Evolutionary conservation across 345 rosid genomes (phyloP).

Genomic region (Dovyalis caffra): DNA sequence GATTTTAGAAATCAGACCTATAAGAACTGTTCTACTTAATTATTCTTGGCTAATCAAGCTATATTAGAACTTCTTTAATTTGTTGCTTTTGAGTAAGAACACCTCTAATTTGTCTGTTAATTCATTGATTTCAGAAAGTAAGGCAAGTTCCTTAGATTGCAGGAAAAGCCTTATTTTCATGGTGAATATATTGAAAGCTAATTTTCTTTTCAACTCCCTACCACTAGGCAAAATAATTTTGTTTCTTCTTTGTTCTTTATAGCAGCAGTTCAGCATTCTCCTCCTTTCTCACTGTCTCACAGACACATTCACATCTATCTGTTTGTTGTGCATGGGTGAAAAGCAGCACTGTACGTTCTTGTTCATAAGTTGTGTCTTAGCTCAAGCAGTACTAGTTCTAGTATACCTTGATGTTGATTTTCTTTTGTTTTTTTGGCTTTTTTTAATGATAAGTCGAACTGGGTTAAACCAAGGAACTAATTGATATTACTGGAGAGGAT

Average conservation of each 20-base stretch:
- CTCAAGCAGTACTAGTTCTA: neutral
- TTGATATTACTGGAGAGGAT: too few relatives aligned
- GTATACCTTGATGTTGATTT: neutral
- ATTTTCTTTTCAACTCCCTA: neutral
- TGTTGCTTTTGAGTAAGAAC: neutral
- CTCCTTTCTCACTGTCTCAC: neutral
- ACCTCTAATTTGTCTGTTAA: neutral
- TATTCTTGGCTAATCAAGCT: neutral
- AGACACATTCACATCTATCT: neutral
- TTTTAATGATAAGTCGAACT: too few relatives aligned
- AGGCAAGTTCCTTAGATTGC: neutral
- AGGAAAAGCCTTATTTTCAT: neutral
- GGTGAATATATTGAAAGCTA: neutral
- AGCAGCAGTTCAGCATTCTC: neutral
- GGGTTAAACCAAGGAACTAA: too few relatives aligned
- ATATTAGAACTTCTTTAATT: neutral
- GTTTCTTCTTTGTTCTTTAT: neutral
- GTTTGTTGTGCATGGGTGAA: neutral
- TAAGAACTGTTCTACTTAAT: neutral
- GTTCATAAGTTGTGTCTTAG: neutral
- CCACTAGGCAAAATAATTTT: neutral
- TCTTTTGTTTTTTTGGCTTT: too few relatives aligned
- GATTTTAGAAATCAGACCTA: neutral
- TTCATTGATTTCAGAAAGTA: neutral
- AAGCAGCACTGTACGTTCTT: neutral